Base-by-base conservation (phyloP, 2,329 filamentous ascomycete species). In the Phyllosticta paracitricarpa region DNA sequence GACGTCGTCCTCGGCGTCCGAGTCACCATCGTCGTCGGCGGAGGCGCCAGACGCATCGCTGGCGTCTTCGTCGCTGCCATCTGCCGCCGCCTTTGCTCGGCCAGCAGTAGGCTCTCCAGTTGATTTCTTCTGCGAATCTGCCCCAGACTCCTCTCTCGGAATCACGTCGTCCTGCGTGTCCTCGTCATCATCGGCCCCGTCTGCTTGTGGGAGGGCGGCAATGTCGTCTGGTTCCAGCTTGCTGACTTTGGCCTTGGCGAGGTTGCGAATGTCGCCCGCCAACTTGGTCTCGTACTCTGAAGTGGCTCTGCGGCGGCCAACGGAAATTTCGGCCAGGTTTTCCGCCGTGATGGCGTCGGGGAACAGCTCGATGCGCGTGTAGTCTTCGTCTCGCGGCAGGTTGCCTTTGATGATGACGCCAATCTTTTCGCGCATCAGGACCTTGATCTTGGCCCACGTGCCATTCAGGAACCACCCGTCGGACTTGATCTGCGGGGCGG, bases 401-500 rank as follows among this genome's bases (percentile, higher is more conserved):
- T 17, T 26, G 10, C 72, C 71, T 3, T 75, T 72, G 9, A 84
- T 80, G 55, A 91, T 82, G 0, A 83, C 30, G 17, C 12, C 80
- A 69, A 96, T 86, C 75, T 96, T 97, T 56, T 87, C 86, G 70
- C 91, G 90, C 87, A 97, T 92, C 65, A 96, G 86, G 2, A 88
- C 85, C 68, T 92, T 91, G 54, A 87, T 86, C 70, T 96, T 96
- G 54, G 87, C 85, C 79, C 91, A 87, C 0, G 89, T 86, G 5
- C 91, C 91, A 62, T 87, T 88, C 64, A 87, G 84, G 70, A 87
- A 97, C 90, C 90, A 99, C 1, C 93, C 93, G 67, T 90, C 89
- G 26, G 55, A 58, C 30, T 62, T 58, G 12, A 69, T 72, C 22
- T 74, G 71, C 5, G 67, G n/a, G 12, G 26, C 55, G 14, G 62